Evolutionary conservation across 257 asterid species (phyloP).

Genomic region (Craterostigma plantagineum): DNA sequence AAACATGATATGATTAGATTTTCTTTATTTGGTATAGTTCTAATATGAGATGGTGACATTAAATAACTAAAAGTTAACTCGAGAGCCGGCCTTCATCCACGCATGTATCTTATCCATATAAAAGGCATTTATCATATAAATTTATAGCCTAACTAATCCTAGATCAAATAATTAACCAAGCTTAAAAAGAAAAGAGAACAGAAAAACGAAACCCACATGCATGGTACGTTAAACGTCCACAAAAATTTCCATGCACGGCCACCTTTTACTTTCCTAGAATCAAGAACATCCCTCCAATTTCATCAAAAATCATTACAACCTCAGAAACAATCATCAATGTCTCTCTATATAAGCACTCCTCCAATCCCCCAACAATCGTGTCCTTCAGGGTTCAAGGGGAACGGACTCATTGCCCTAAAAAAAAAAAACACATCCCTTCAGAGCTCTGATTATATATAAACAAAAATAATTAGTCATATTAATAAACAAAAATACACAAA

Average conservation of each 20-base stretch:
- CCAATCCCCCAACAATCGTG: not conserved
- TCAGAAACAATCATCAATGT: constrained; percentile 1
- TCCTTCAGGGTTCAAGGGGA: constrained; percentile 14
- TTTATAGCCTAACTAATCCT: not conserved
- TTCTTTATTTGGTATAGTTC: too few relatives aligned
- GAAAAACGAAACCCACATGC: too few relatives aligned
- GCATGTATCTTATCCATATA: too few relatives aligned
- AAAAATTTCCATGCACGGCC: too few relatives aligned
- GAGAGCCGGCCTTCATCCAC: not conserved
- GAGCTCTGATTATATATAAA: constrained; percentile 8
- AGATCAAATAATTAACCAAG: too few relatives aligned
- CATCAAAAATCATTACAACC: constrained; percentile 7
- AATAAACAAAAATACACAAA: constrained; percentile 4
- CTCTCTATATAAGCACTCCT: constrained; percentile 3
- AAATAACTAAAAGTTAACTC: not conserved
- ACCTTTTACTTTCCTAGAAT: too few relatives aligned
- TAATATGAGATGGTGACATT: too few relatives aligned
- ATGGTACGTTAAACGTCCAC: too few relatives aligned
- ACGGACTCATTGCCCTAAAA: constrained; percentile 1
- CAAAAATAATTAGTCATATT: constrained; percentile 8
- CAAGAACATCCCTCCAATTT: too few relatives aligned
- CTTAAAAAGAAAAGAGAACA: too few relatives aligned
- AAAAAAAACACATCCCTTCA: constrained; percentile 10
- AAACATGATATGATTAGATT: too few relatives aligned
- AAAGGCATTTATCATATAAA: too few relatives aligned